Conservation (phyloP, 179 eudicot species). For the Drosera spatulata region DNA sequence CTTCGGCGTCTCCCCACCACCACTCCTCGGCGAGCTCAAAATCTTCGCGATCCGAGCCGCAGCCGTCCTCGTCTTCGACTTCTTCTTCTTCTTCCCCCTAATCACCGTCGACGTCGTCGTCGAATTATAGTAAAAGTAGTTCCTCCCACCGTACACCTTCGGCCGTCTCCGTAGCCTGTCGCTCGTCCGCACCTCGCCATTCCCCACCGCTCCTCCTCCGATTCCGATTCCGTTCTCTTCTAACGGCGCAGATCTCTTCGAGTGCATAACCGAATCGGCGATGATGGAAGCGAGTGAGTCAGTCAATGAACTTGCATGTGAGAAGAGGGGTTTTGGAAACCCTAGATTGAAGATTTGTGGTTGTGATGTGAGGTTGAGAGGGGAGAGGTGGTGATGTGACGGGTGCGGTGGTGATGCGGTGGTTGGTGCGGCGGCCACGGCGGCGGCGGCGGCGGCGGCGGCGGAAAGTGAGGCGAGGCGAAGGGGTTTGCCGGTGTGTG, state of each 20-base stretch:
- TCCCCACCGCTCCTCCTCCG: conserved; percentile 3
- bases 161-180: conserved; percentile 60
- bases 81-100: conserved; percentile 42
- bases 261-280: conserved; percentile 15
- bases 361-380: too few species aligned
- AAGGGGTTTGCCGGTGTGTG: too few species aligned
- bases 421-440: too few species aligned
- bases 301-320: too few species aligned
- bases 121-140: conserved; percentile 26
- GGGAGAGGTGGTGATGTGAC: too few species aligned
- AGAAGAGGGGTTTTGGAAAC: too few species aligned
- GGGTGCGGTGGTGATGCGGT: too few species aligned
- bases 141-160: conserved; percentile 27
- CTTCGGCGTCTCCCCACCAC: too few species aligned
- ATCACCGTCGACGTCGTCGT: conserved; percentile 5
- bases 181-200: conserved; percentile 50
- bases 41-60: conserved; percentile 83
- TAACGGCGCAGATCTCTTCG: conserved; percentile 22
- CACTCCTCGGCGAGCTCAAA: conserved; percentile 26
- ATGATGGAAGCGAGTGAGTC: too few species aligned
- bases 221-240: conserved; percentile 20
- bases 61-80: conserved; percentile 63
- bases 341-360: too few species aligned
- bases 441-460: too few species aligned
- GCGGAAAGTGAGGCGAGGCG: too few species aligned